These are phyloP conservation scores for Emergomyces africanus DNA, from an alignment of 2,329 filamentous ascomycete species.

Conservation along the genomic window DNA sequence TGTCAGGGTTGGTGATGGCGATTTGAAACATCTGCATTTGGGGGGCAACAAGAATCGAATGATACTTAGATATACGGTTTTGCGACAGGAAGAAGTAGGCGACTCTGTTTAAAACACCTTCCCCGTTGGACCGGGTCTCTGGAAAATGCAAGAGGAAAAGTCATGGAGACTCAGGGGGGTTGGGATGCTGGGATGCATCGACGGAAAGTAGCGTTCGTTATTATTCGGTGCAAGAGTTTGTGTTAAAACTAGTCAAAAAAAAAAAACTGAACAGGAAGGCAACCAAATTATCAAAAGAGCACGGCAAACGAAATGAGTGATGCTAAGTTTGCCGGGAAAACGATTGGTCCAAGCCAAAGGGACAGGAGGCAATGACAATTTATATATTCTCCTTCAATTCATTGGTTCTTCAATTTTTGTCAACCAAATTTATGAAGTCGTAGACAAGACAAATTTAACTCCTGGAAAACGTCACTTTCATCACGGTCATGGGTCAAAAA, in stretches of 20 bases:
- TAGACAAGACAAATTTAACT: background rate
- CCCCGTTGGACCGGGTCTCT: background rate
- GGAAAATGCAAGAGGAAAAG: background rate
- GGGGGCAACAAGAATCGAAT: background rate
- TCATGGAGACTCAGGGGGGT: background rate
- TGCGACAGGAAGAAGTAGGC: background rate
- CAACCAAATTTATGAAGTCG: background rate
- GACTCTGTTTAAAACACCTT: background rate
- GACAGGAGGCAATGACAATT: background rate
- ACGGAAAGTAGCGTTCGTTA: background rate
- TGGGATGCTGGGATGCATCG: background rate
- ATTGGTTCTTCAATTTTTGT: background rate
- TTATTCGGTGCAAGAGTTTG: background rate
- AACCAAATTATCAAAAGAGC: background rate
- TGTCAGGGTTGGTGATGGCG: background rate
- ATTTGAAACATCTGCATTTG: background rate
- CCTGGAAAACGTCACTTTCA: background rate
- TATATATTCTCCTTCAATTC: background rate
- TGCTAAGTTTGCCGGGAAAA: background rate
- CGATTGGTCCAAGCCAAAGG: background rate
- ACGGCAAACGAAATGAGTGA: background rate
- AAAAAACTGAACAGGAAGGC: background rate
- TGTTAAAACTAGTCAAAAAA: background rate
- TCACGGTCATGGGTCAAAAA: background rate
- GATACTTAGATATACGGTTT: background rate